A percentile compares a stretch with the other conserved stretches of the same genome.
Evolutionary conservation across 768 basidiomycete genomes (phyloP).

Genomic region (Hypholoma sublateritium): DNA sequence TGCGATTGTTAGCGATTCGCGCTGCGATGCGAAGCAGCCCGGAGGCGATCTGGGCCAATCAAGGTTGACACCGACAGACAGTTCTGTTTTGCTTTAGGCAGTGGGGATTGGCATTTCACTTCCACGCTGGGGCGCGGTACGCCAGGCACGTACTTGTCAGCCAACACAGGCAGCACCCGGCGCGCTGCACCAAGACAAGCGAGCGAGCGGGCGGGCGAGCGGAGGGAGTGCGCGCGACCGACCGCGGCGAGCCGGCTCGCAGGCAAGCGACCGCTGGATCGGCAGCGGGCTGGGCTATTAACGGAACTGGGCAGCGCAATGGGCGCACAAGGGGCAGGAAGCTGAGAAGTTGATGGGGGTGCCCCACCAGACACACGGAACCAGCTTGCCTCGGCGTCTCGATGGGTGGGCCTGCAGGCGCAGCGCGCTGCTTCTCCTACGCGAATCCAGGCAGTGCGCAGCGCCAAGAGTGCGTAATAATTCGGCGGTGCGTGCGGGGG

Average conservation of each 20-base stretch:
- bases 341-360: constrained; percentile 22
- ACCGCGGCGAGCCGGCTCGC: constrained; percentile 19
- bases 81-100: constrained; percentile 20
- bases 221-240: constrained; percentile 12
- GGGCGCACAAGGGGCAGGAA: constrained; percentile 19
- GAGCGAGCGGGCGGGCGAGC: background rate
- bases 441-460: no score
- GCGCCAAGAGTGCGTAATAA: no score
- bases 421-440: background rate
- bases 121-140: constrained; percentile 10
- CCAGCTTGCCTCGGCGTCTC: constrained; percentile 12
- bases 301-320: constrained; percentile 11
- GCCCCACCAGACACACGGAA: constrained; percentile 14
- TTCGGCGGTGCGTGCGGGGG: background rate
- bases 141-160: constrained; percentile 12
- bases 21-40: constrained; percentile 5
- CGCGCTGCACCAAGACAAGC: background rate
- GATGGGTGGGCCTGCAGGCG: constrained; percentile 10
- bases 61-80: constrained; percentile 21
- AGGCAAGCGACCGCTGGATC: constrained; percentile 12
- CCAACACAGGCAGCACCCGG: constrained; percentile 5
- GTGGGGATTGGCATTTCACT: constrained; percentile 15
- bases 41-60: constrained; percentile 19
- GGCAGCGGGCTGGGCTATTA: constrained; percentile 18
- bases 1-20: no score